A percentile compares a stretch with the other conserved stretches of the same genome.
These are phyloP conservation scores for Ophiobolus disseminans DNA, from an alignment of 2,329 filamentous ascomycete genomes.

Conservation along the genomic window DNA sequence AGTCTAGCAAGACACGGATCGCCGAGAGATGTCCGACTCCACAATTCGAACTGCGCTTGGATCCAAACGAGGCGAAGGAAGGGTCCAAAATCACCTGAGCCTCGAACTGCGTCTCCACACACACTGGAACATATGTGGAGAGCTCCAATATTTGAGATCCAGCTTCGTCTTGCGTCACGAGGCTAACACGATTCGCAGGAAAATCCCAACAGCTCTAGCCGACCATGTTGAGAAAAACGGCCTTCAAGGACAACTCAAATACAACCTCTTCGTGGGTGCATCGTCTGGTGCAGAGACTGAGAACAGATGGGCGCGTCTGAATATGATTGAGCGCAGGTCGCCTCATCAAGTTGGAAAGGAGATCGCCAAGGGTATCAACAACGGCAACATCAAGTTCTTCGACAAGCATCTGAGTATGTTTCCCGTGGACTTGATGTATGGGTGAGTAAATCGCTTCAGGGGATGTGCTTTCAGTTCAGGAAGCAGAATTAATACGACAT, in stretches of 20 bases:
- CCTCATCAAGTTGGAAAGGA: conserved; percentile 91
- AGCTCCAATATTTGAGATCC: not conserved
- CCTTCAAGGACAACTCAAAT: conserved; percentile 82
- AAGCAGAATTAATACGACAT: conserved; percentile 6
- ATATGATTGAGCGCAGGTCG: conserved; percentile 87
- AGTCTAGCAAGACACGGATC: conserved; percentile 21
- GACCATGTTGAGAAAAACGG: conserved; percentile 89
- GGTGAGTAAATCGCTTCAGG: conserved; percentile 46
- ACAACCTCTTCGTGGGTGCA: conserved; percentile 88
- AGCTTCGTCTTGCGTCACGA: not conserved
- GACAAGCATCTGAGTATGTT: conserved; percentile 96
- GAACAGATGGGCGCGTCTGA: conserved; percentile 85
- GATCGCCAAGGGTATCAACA: conserved; percentile 89
- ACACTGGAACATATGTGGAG: not conserved
- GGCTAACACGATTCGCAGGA: conserved; percentile 59
- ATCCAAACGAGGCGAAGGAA: no score
- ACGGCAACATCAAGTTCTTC: conserved; percentile 87
- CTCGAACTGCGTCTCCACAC: not conserved
- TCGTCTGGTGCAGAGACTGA: conserved; percentile 89
- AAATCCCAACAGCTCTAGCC: conserved; percentile 81
- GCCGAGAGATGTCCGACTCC: conserved; percentile 36
- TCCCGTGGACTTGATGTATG: conserved; percentile 82
- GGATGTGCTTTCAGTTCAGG: not conserved
- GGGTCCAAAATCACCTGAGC: no score
- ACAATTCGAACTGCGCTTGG: conserved; percentile 16